A percentile compares a stretch with the other conserved stretches of the same genome.
These are phyloP conservation scores for Penicillium brasilianum DNA, from an alignment of 2,329 filamentous ascomycete species.

Conservation along the genomic window DNA sequence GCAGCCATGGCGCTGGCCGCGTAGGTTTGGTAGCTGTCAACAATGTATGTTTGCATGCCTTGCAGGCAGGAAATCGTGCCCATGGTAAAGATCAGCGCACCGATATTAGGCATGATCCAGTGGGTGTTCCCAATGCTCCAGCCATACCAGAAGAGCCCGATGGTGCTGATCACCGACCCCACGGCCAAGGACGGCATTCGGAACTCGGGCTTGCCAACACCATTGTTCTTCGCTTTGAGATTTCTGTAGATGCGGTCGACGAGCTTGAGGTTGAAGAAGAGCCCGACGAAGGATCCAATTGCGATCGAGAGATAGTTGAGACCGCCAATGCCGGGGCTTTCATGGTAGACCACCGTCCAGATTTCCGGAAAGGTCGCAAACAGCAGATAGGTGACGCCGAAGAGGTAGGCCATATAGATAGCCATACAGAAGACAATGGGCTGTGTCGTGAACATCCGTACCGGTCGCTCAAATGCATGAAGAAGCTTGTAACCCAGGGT, in stretches of 20 bases:
- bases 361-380: slow-evolving; percentile 66
- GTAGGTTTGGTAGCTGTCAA: slow-evolving; percentile 47
- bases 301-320: slow-evolving; percentile 69
- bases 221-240: slow-evolving; percentile 53
- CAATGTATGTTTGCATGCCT: slow-evolving; percentile 52
- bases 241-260: slow-evolving; percentile 58
- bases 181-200: slow-evolving; percentile 64
- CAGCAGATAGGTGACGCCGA: slow-evolving; percentile 67
- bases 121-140: slow-evolving; percentile 58
- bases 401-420: slow-evolving; percentile 56
- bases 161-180: slow-evolving; percentile 3
- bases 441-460: slow-evolving; percentile 59
- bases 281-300: slow-evolving; percentile 64
- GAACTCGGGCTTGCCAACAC: slow-evolving; percentile 59
- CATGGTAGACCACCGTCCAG: slow-evolving; percentile 61
- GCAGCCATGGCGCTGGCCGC: slow-evolving; percentile 49
- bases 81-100: slow-evolving; percentile 56
- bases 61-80: slow-evolving; percentile 53
- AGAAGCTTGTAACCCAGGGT: slow-evolving; percentile 8
- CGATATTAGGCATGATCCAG: slow-evolving; percentile 62
- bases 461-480: slow-evolving; percentile 48
- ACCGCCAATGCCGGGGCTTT: slow-evolving; percentile 62
- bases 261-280: slow-evolving; percentile 55
- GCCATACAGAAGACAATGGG: slow-evolving; percentile 62
- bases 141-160: slow-evolving; percentile 63